These are phyloP conservation scores for Berberis thunbergii DNA, from an alignment of 164 flowering plant genomes.

Conservation along the genomic window DNA sequence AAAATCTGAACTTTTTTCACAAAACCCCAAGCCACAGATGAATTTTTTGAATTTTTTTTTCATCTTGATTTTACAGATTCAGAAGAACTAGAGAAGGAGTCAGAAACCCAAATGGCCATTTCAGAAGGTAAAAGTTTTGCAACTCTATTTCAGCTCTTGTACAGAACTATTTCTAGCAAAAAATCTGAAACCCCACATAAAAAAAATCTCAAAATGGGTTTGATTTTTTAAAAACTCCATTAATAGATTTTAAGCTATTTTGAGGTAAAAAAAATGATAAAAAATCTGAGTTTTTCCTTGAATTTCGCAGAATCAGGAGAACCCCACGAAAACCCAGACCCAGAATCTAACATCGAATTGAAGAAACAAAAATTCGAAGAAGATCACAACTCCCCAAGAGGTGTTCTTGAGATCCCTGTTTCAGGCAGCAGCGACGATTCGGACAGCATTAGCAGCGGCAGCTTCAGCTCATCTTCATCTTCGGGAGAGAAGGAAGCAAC, in stretches of 20 bases:
- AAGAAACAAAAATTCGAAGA: slow-evolving; percentile 6
- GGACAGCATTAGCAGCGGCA: slow-evolving; percentile 29
- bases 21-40: no score
- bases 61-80: background rate
- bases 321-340: slow-evolving; percentile 18
- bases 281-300: background rate
- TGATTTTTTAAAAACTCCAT: no score
- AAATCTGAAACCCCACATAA: no score
- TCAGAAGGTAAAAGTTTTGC: slow-evolving; percentile 15
- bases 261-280: background rate
- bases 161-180: no score
- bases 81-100: background rate
- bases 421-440: slow-evolving; percentile 39
- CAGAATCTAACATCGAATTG: slow-evolving; percentile 2
- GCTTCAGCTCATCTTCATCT: slow-evolving; percentile 9
- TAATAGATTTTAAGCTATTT: no score
- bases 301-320: slow-evolving; percentile 2
- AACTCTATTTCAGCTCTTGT: no score
- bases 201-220: no score
- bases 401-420: slow-evolving; percentile 45
- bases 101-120: slow-evolving; percentile 2
- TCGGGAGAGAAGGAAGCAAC: background rate
- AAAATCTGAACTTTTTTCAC: no score
- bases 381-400: slow-evolving; percentile 43
- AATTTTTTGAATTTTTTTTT: no score